These are phyloP conservation scores for Solanum sejunctum DNA, from an alignment of 257 asterid genomes.

Conservation along the genomic window DNA sequence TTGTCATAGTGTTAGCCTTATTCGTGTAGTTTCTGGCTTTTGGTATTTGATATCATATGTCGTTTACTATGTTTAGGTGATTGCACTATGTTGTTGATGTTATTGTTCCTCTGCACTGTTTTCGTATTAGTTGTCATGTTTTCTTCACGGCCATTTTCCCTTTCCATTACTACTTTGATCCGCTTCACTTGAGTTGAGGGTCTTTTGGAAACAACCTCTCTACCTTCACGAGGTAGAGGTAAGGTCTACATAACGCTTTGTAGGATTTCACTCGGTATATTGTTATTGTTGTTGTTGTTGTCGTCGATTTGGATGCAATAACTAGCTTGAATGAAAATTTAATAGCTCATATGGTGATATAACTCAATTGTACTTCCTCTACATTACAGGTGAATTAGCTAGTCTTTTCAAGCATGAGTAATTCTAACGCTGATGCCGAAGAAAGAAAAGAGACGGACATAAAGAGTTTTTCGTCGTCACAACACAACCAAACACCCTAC, in stretches of 20 bases:
- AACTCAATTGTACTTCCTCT: neutral
- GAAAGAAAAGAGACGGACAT: constrained; percentile 27
- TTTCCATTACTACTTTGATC: neutral
- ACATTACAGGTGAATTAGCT: constrained; percentile 3
- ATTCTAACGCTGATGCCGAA: neutral
- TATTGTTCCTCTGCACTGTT: neutral
- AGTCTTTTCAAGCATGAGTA: constrained; percentile 15
- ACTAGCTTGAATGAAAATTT: neutral
- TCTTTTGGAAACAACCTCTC: neutral
- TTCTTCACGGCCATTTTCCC: neutral
- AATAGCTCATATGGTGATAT: neutral
- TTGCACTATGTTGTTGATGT: neutral
- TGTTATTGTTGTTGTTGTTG: neutral
- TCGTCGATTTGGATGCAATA: neutral
- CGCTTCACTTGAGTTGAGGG: neutral
- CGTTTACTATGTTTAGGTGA: neutral
- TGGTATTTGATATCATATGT: neutral
- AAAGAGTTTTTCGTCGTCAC: constrained; percentile 23
- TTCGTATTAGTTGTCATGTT: neutral
- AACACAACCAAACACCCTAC: constrained; percentile 1
- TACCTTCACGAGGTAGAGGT: neutral
- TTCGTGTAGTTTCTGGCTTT: neutral
- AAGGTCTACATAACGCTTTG: neutral
- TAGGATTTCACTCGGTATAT: too few species aligned
- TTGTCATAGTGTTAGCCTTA: neutral